Conservation (phyloP, 257 asterid genomes). For the Cynanchum wilfordii region DNA sequence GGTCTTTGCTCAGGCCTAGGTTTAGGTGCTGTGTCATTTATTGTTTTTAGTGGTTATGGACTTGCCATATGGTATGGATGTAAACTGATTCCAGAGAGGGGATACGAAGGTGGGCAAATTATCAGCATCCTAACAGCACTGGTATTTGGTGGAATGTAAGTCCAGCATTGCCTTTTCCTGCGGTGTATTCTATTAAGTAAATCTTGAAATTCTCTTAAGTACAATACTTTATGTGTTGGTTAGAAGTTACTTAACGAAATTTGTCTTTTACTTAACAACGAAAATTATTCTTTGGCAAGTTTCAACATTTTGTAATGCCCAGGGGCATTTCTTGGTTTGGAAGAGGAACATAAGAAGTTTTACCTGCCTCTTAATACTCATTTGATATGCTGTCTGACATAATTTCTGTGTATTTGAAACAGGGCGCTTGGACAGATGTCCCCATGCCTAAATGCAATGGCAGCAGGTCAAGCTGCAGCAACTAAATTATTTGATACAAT, state of each 20-base stretch:
- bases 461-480: slow-evolving; percentile 24
- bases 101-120: slow-evolving; percentile 55
- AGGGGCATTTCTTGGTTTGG: not conserved
- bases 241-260: not conserved
- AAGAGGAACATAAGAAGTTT: not conserved
- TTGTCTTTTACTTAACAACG: not conserved
- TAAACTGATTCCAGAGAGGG: slow-evolving; percentile 41
- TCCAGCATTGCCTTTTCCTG: not conserved
- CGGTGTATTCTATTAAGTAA: not conserved
- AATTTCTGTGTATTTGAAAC: not conserved
- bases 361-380: not conserved
- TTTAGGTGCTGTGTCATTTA: slow-evolving; percentile 36
- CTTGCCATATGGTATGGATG: slow-evolving; percentile 71
- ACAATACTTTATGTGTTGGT: not conserved
- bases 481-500: slow-evolving; percentile 19
- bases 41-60: slow-evolving; percentile 44
- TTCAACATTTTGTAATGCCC: not conserved
- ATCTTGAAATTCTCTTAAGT: not conserved
- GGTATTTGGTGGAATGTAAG: slow-evolving; percentile 37
- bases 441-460: slow-evolving; percentile 17
- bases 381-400: not conserved
- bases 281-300: not conserved
- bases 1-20: slow-evolving; percentile 62
- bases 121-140: slow-evolving; percentile 46
- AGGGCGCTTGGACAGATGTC: slow-evolving; percentile 26